Conservation (phyloP, 1,139 yeast genomes). For the Scheffersomyces segobiensis region DNA sequence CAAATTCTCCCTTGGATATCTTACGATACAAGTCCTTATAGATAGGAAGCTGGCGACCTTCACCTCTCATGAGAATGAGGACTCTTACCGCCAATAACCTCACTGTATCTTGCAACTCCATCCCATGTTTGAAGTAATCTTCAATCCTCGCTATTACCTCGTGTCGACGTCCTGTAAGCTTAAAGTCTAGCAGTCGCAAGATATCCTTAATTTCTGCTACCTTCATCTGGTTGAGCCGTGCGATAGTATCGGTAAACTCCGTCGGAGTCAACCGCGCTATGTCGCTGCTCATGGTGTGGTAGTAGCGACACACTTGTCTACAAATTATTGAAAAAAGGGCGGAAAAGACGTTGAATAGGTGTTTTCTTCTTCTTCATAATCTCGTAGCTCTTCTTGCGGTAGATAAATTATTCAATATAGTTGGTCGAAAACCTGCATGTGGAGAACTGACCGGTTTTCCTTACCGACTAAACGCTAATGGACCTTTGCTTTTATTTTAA, state of each 20-base stretch:
- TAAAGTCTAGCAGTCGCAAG: conserved; percentile 40
- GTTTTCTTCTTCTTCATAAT: background rate
- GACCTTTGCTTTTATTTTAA: too few relatives aligned
- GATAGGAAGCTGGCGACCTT: conserved; percentile 38
- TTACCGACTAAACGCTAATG: too few relatives aligned
- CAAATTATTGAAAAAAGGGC: background rate
- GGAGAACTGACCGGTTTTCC: too few relatives aligned
- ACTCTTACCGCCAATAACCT: conserved; percentile 45
- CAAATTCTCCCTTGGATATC: conserved; percentile 13
- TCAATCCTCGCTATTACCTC: conserved; percentile 50
- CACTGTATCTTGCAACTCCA: conserved; percentile 34
- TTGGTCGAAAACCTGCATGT: too few relatives aligned
- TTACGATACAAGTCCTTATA: conserved; percentile 31
- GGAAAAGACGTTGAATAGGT: background rate
- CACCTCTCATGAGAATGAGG: conserved; percentile 37
- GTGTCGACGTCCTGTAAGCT: conserved; percentile 51
- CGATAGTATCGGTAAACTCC: conserved; percentile 12
- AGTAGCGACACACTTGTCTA: background rate
- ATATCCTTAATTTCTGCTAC: conserved; percentile 19
- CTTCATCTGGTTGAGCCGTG: conserved; percentile 13
- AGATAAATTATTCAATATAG: background rate
- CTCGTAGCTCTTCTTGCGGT: background rate
- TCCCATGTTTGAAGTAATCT: conserved; percentile 37
- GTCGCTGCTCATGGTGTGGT: background rate
- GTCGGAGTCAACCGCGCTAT: conserved; percentile 7